Conservation (phyloP, 257 asterid genomes). For the Vinca minor region DNA sequence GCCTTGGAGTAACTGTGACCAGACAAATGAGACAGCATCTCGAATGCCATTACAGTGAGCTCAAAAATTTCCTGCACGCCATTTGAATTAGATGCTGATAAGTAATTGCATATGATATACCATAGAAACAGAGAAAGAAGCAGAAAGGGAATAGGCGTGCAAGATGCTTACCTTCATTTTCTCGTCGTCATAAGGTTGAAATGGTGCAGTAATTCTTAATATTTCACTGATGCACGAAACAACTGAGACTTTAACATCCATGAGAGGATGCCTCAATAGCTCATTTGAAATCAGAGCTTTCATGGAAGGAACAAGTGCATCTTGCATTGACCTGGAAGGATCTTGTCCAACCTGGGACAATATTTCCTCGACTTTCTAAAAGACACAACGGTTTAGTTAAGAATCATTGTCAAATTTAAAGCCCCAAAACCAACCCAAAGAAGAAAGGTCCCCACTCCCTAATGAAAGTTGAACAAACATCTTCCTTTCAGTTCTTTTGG, state of each 20-base stretch:
- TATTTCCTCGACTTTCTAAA: constrained; percentile 7
- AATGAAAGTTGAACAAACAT: neutral
- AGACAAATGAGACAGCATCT: constrained; percentile 23
- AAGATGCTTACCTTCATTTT: constrained; percentile 13
- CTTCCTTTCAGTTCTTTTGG: no score
- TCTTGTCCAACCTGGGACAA: constrained; percentile 14
- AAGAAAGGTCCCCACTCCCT: neutral
- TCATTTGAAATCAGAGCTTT: constrained; percentile 12
- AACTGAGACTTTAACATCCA: constrained; percentile 15
- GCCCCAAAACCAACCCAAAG: neutral
- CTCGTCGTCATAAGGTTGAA: constrained; percentile 12
- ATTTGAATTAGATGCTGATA: constrained; percentile 2
- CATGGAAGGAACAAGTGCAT: constrained; percentile 4
- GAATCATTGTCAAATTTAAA: neutral
- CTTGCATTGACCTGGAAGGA: constrained; percentile 9
- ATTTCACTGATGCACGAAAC: constrained; percentile 20
- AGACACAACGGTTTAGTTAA: neutral
- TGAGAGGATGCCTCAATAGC: constrained; percentile 12
- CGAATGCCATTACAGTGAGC: constrained; percentile 20
- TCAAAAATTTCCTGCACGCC: constrained; percentile 28
- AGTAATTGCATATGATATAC: neutral
- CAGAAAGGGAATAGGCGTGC: neutral
- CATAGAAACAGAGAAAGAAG: neutral
- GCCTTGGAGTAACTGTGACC: constrained; percentile 30
- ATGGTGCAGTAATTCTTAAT: constrained; percentile 16